phyloP scores from a whole-genome alignment of 2,329 filamentous ascomycete species.

The Fusarium veterinarium region DNA sequence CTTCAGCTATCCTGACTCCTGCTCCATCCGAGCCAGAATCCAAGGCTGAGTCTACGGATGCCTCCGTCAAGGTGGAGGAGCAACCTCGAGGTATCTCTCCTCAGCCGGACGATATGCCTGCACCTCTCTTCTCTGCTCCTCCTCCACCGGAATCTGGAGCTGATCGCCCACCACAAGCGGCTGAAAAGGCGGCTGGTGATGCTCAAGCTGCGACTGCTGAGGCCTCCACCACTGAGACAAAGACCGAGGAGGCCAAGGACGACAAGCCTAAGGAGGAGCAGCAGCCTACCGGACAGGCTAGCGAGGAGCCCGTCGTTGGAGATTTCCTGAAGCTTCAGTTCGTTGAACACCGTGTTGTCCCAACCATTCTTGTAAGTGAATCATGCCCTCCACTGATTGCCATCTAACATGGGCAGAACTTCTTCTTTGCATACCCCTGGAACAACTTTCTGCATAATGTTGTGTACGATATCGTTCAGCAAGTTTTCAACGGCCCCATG shows the following conservation, averaged over 20 bases:
- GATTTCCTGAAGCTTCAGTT: conserved; percentile 97
- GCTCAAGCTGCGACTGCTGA: background rate
- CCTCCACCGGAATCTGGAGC: conserved; percentile 45
- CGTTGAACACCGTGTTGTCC: conserved; percentile 92
- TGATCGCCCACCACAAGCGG: conserved; percentile 39
- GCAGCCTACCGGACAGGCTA: conserved; percentile 8
- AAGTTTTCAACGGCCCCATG: conserved; percentile 99
- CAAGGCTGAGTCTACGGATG: conserved; percentile 22
- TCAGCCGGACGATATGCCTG: conserved; percentile 75
- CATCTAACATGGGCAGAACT: conserved; percentile 69
- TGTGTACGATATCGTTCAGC: conserved; percentile 98
- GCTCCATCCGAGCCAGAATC: conserved; percentile 41
- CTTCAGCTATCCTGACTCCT: conserved; percentile 36
- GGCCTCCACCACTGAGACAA: conserved; percentile 7
- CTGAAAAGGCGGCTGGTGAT: conserved; percentile 26
- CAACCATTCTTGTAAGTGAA: conserved; percentile 85
- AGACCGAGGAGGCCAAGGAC: conserved; percentile 8
- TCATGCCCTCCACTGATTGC: background rate
- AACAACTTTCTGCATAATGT: conserved; percentile 99
- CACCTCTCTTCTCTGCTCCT: conserved; percentile 64
- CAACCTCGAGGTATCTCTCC: conserved; percentile 56
- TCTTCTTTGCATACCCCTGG: conserved; percentile 99
- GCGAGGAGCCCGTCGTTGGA: conserved; percentile 80
- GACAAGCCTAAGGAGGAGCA: conserved; percentile 26
- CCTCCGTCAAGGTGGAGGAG: conserved; percentile 22